These are phyloP conservation scores for Cystobasidium pallidum DNA, from an alignment of 1,284 basidiomycete species.

Conservation along the genomic window DNA sequence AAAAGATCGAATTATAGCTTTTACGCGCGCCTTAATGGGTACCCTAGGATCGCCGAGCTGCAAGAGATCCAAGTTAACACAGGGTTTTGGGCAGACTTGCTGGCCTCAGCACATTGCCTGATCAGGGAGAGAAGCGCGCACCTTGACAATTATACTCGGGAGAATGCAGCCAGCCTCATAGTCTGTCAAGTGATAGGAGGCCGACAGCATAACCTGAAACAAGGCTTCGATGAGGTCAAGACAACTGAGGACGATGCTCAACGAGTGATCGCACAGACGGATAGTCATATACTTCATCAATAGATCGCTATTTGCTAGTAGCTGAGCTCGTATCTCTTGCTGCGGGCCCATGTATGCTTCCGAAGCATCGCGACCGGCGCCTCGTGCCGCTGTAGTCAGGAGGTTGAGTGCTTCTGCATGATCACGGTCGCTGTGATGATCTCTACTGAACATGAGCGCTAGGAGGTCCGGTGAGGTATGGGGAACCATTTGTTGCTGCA, in stretches of 20 bases:
- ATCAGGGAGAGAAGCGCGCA: slow-evolving; percentile 60
- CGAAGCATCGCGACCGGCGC: slow-evolving; percentile 65
- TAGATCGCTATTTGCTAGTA: slow-evolving; percentile 87
- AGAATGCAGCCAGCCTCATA: slow-evolving; percentile 85
- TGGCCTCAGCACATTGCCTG: no score
- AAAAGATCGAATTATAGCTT: slow-evolving; percentile 61
- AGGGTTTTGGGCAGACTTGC: slow-evolving; percentile 8
- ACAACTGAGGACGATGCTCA: slow-evolving; percentile 84
- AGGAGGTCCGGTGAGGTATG: slow-evolving; percentile 75
- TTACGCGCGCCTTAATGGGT: slow-evolving; percentile 58
- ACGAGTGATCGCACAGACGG: slow-evolving; percentile 88
- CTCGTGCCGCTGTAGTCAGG: slow-evolving; percentile 67
- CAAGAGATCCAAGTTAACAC: background rate
- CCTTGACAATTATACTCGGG: slow-evolving; percentile 88
- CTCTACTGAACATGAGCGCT: slow-evolving; percentile 86
- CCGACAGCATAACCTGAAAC: slow-evolving; percentile 69
- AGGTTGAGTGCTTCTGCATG: slow-evolving; percentile 75
- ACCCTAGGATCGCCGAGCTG: slow-evolving; percentile 63
- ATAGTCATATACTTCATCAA: slow-evolving; percentile 92
- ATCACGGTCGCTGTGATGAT: slow-evolving; percentile 94
- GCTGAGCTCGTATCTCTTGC: slow-evolving; percentile 68
- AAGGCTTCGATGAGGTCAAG: slow-evolving; percentile 84
- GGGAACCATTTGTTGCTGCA: slow-evolving; percentile 90
- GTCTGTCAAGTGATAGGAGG: slow-evolving; percentile 82
- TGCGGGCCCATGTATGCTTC: slow-evolving; percentile 48